Base-by-base conservation (phyloP, 2,329 filamentous ascomycete genomes). In the Albifimbria verrucaria region DNA sequence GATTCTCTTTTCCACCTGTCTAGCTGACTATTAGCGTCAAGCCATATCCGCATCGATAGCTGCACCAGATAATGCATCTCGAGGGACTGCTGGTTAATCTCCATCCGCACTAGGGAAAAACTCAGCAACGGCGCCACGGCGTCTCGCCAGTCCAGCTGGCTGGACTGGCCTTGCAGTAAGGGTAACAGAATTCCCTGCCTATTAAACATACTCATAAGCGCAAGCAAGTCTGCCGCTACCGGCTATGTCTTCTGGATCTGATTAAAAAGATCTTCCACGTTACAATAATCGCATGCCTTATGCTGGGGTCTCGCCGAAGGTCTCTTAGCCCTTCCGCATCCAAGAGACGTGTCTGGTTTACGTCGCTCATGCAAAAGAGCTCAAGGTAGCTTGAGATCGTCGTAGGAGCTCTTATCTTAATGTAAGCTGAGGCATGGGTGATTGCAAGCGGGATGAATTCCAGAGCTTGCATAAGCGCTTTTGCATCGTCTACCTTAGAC, bases 161-260 rank as follows among this genome's bases (percentile, higher is more conserved):
- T 39, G 32, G 32, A 12, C 32, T 39, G 6, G 12, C 32, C 32
- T 39, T 39, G 32, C 32, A 76, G 50, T 18, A 72, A 52, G 12
- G 41, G 55, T 23, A 68, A 63, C 0, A 71, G 69, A 22, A 78
- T 76, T 7, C 66, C 70, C 56, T 77, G 68, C 21, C 63, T 62
- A 49, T 79, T 67, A 56, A 75, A 79, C 53, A 75, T 72, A 63
- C 74, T 76, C 70, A 79, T 72, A 5, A 79, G 64, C 1, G 72
- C 74, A 0, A 80, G 56, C 10, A 78, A 58, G 17, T 74, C 59
- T 3, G 75, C 65, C 9, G 76, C 77, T 4, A 65, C 65, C 6
- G 54, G 62, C 28, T 63, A 54, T 24, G 58, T 52, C 2, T 57
- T 53, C 10, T 62, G 67, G 39, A 78, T 72, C n/a, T 72, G 53